These are phyloP conservation scores for Dactylonectria macrodidyma DNA, from an alignment of 2,329 filamentous ascomycete genomes.

Conservation along the genomic window DNA sequence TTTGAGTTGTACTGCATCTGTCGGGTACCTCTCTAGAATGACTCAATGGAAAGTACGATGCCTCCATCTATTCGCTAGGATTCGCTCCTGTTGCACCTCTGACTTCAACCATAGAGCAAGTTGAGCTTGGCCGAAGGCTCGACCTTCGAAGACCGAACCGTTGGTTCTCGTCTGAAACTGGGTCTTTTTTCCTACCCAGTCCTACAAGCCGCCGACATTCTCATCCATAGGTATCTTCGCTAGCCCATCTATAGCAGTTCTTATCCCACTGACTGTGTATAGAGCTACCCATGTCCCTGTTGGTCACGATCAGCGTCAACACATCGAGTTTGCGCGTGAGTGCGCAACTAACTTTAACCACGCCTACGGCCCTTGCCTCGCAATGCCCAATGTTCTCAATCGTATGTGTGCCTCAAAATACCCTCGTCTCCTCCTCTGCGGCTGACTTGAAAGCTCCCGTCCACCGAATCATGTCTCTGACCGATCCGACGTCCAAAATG, in stretches of 20 bases:
- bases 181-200: conserved; percentile 97
- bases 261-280: conserved; percentile 20
- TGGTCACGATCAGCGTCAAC: conserved; percentile 94
- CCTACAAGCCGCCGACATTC: conserved; percentile 93
- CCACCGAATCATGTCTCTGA: conserved; percentile 91
- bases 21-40: conserved; percentile 97
- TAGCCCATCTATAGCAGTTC: background rate
- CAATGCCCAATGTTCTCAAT: conserved; percentile 78
- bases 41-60: conserved; percentile 92
- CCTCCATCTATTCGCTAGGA: no score
- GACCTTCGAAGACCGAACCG: conserved; percentile 70
- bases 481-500: conserved; percentile 87
- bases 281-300: conserved; percentile 95
- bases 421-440: background rate
- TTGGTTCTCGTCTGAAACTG: conserved; percentile 78
- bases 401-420: conserved; percentile 63
- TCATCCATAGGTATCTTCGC: conserved; percentile 78
- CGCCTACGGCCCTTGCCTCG: conserved; percentile 74
- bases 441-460: conserved; percentile 72
- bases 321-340: conserved; percentile 92
- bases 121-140: conserved; percentile 74
- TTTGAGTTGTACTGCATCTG: conserved; percentile 89
- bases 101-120: conserved; percentile 73
- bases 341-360: conserved; percentile 91
- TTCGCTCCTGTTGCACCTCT: conserved; percentile 6